A percentile compares a stretch with the other conserved stretches of the same genome.
Evolutionary conservation across 352 stramenopile genomes (phyloP).

Genomic region (Paralagenidium karlingii): DNA sequence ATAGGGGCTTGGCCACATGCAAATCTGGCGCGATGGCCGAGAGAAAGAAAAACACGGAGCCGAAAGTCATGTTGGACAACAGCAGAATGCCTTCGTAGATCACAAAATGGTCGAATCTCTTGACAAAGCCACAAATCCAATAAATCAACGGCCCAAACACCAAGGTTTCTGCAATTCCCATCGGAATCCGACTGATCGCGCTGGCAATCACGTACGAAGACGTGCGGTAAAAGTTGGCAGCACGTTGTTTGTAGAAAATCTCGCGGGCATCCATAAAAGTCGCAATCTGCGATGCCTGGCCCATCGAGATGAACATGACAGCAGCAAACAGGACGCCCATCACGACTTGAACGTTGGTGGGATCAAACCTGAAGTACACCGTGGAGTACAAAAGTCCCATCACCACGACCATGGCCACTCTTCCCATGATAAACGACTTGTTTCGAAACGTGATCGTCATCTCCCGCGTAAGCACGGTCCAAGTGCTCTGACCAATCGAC

Average conservation of each 20-base stretch:
- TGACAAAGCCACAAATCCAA: conserved; percentile 68
- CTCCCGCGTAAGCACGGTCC: conserved; percentile 30
- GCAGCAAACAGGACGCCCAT: conserved; percentile 78
- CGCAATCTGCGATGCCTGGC: conserved; percentile 61
- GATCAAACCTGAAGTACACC: conserved; percentile 38
- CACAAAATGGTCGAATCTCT: conserved; percentile 31
- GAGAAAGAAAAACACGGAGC: conserved; percentile 11
- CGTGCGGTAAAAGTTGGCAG: conserved; percentile 78
- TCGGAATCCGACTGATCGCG: conserved; percentile 32
- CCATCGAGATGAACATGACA: conserved; percentile 72
- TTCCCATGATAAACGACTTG: conserved; percentile 29
- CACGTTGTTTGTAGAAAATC: conserved; percentile 83
- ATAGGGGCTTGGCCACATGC: conserved; percentile 5
- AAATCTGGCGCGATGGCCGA: conserved; percentile 1
- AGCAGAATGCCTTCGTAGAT: conserved; percentile 54
- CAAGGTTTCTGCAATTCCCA: conserved; percentile 55
- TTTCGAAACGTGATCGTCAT: conserved; percentile 59
- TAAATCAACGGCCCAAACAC: conserved; percentile 84
- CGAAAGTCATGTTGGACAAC: conserved; percentile 5
- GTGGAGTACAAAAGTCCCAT: conserved; percentile 37
- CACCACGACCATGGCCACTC: conserved; percentile 29
- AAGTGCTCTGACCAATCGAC: conserved; percentile 13
- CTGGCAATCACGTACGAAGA: conserved; percentile 65
- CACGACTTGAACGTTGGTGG: conserved; percentile 30
- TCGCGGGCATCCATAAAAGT: conserved; percentile 56